Evolutionary conservation across 305 asterid species (phyloP).

Genomic region (Caryopteris hybrid): DNA sequence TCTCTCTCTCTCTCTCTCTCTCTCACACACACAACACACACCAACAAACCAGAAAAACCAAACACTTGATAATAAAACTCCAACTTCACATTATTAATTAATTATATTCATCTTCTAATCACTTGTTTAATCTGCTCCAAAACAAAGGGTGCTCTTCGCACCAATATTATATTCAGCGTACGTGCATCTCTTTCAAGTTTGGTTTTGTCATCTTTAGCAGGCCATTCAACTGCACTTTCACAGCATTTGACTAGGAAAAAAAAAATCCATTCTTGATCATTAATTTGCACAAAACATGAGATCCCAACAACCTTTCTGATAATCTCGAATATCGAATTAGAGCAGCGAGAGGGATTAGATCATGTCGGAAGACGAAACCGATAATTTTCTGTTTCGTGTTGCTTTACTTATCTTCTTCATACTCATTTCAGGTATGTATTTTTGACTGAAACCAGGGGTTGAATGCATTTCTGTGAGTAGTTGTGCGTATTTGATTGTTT

Average conservation of each 20-base stretch:
- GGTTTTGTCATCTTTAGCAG: constrained; percentile 41
- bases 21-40: constrained; percentile 15
- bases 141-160: constrained; percentile 8
- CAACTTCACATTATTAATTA: not conserved
- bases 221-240: constrained; percentile 40
- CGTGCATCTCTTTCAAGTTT: constrained; percentile 42
- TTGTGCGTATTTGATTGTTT: not conserved
- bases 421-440: constrained; percentile 33
- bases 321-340: constrained; percentile 7
- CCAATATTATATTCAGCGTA: constrained; percentile 17
- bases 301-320: constrained; percentile 27
- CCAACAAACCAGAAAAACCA: not conserved
- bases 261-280: constrained; percentile 2
- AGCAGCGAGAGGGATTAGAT: not conserved
- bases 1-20: not conserved
- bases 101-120: not conserved
- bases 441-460: too few relatives aligned
- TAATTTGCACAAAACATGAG: constrained; percentile 26
- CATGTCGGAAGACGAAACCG: constrained; percentile 52
- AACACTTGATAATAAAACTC: not conserved
- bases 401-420: constrained; percentile 29
- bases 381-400: constrained; percentile 20
- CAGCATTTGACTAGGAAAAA: constrained; percentile 28
- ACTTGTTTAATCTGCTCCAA: not conserved
- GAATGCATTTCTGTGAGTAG: not conserved